Percentiles rank a stretch among this genome's conserved stretches.
These are phyloP conservation scores for Colletotrichum eremochloae DNA, from an alignment of 2,329 filamentous ascomycete species.

Conservation along the genomic window DNA sequence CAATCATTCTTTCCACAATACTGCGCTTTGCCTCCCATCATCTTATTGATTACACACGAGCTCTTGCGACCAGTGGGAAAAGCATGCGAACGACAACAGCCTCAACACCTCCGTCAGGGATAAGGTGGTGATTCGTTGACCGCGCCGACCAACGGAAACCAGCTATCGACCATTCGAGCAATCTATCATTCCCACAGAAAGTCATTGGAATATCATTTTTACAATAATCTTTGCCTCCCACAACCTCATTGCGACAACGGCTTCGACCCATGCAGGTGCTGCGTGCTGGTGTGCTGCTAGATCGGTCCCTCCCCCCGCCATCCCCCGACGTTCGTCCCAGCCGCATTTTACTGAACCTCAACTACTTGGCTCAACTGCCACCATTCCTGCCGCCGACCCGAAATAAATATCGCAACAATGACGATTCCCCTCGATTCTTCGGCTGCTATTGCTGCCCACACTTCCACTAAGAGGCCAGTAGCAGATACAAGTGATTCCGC, in stretches of 20 bases:
- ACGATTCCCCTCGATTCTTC: slow-evolving; percentile 50
- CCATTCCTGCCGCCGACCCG: slow-evolving; percentile 39
- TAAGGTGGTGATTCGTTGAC: slow-evolving; percentile 40
- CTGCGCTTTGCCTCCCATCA: slow-evolving; percentile 10
- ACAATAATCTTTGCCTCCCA: neutral
- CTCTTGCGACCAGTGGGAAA: slow-evolving; percentile 31
- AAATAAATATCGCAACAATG: slow-evolving; percentile 47
- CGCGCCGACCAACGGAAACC: slow-evolving; percentile 16
- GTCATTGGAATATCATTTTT: slow-evolving; percentile 6
- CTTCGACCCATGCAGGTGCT: slow-evolving; percentile 21
- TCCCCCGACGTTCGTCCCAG: slow-evolving; percentile 21
- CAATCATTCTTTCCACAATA: slow-evolving; percentile 19
- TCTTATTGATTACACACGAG: slow-evolving; percentile 7
- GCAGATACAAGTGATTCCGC: slow-evolving; percentile 53
- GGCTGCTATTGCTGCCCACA: slow-evolving; percentile 44
- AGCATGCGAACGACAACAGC: slow-evolving; percentile 36
- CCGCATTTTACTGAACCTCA: slow-evolving; percentile 23
- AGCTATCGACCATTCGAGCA: slow-evolving; percentile 7
- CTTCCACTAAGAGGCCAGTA: slow-evolving; percentile 50
- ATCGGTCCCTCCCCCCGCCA: slow-evolving; percentile 29
- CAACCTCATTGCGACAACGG: neutral
- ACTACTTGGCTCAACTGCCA: slow-evolving; percentile 39
- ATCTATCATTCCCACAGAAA: slow-evolving; percentile 1
- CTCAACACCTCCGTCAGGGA: slow-evolving; percentile 35
- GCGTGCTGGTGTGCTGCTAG: slow-evolving; percentile 10